Percentiles rank a stretch among this genome's conserved stretches.
Evolutionary conservation across 192 early-diverging fungal species (phyloP).

Genomic region (Coemansia sp.): DNA sequence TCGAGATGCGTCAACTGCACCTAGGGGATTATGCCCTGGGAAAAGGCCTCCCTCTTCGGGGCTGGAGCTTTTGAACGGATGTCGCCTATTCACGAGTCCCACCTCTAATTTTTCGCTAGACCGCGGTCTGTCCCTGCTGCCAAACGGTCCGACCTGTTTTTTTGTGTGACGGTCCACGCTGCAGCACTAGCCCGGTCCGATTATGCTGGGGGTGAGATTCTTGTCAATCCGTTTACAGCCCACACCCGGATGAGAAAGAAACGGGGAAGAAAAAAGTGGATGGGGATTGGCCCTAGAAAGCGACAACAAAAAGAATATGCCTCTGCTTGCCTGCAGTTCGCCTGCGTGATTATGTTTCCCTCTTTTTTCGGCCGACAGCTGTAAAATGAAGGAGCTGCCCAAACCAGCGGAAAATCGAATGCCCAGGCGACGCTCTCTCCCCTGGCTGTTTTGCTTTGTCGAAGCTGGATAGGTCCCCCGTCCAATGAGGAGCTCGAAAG

Average conservation of each 20-base stretch:
- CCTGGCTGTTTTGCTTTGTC: not conserved
- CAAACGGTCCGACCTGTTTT: conserved; percentile 4
- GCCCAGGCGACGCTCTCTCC: not conserved
- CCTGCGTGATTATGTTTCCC: conserved; percentile 10
- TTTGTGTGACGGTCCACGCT: conserved; percentile 8
- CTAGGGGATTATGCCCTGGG: not conserved
- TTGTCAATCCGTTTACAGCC: not conserved
- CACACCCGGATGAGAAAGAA: conserved; percentile 1
- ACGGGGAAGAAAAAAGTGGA: not conserved
- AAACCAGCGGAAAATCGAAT: conserved; percentile 1
- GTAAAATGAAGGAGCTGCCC: not conserved
- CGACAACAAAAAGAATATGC: conserved; percentile 3
- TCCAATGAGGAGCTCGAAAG: not conserved
- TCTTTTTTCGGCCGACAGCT: not conserved
- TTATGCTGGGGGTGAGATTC: conserved; percentile 2
- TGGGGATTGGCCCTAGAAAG: not conserved
- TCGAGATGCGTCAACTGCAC: conserved; percentile 8
- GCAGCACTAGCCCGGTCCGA: conserved; percentile 2
- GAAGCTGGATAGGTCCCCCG: not conserved
- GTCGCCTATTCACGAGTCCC: not conserved
- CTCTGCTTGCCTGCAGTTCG: not conserved
- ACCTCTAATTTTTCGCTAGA: not conserved
- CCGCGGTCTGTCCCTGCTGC: conserved; percentile 8
- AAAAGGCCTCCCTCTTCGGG: not conserved
- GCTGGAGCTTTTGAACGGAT: not conserved